Base-by-base conservation (phyloP, 163 green algal species). In the Chloromonas sp. region DNA sequence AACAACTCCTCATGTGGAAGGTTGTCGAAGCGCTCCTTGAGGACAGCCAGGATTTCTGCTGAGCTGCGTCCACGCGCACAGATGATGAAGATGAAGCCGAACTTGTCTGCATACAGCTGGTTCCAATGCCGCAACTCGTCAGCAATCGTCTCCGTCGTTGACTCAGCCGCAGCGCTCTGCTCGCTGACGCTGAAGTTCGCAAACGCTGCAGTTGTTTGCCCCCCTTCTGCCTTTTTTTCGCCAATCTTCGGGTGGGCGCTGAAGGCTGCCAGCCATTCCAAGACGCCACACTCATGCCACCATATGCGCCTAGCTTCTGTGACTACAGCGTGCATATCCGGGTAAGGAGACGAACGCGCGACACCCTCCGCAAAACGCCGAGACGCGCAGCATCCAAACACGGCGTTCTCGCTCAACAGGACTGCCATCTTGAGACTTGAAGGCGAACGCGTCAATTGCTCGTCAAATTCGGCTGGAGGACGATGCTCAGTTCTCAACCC, bases 11-110 rank as follows among this genome's bases (percentile, higher is more conserved):
- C 83, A 71, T 94, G 87, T 0, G 95, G 94, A 0, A 86, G 58
- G 14, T 87, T 87, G 1, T 78, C 5, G 74, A 87, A 93, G 86
- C 96, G 92, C 2, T 86, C 85, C 70, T 96, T 93, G 2, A 99
- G 80, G 0, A 80, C 79, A 0, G 70, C 84, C 60, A 99, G 88
- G 83, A 99, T 96, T n/a, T 96, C 81, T 0, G 84, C 80, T 0
- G 94, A 89, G 1, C 82, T 87, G 82, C 94, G 96, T 60, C 96
- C 96, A 0, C 89, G 90, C 5, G 96, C 97, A 81, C 91, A 99
- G n/a, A 99, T 95, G 82, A 99, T 93, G 92, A 99, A 99, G 60
- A 99, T 94, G 90, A 97, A 93, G 0, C 96, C 96, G 88, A 98
- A 98, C 70, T 93, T 95, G 1, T 90, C 87, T 76, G 95, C 89